Percentiles rank a stretch among this genome's conserved stretches.
Conservation (phyloP, 106 monocot species). For the Amphibolis antarctica region DNA sequence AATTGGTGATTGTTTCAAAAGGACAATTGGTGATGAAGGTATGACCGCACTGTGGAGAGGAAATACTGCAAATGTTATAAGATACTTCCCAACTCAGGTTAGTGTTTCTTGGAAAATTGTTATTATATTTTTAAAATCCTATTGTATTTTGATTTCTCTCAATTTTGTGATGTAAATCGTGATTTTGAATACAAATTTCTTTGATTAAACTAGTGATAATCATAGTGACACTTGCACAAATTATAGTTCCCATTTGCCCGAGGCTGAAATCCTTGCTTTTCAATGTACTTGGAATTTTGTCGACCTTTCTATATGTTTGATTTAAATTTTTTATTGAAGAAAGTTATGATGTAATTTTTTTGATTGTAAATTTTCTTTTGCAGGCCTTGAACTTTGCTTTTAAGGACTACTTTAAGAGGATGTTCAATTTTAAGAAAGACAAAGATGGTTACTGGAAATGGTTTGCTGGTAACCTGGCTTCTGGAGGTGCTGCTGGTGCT, state of each 20-base stretch:
- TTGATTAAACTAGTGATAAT: too few species aligned
- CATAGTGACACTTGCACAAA: too few species aligned
- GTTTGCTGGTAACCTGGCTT: conserved; percentile 23
- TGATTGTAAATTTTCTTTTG: not conserved
- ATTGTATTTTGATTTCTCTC: too few species aligned
- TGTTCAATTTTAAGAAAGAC: conserved; percentile 27
- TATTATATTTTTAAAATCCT: too few species aligned
- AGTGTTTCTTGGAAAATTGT: not conserved
- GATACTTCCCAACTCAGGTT: conserved; percentile 20
- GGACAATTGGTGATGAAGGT: conserved; percentile 7
- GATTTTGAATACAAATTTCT: too few species aligned
- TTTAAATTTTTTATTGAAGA: not conserved
- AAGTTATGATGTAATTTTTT: not conserved
- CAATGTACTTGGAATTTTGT: too few species aligned
- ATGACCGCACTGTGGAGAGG: conserved; percentile 9
- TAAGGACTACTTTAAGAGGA: conserved; percentile 27
- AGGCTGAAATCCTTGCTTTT: too few species aligned
- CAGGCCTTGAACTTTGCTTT: conserved; percentile 26
- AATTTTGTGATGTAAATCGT: too few species aligned
- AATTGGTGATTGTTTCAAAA: conserved; percentile 13
- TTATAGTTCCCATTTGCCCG: too few species aligned
- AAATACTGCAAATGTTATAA: conserved; percentile 19
- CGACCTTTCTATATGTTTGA: not conserved
- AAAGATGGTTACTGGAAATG: conserved; percentile 24
- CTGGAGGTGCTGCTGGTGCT: conserved; percentile 23